Evolutionary conservation across 2,329 filamentous ascomycete species (phyloP), one percentile per base, ranked within the genome.

Genomic region (Fusarium pseudonygamai): DNA sequence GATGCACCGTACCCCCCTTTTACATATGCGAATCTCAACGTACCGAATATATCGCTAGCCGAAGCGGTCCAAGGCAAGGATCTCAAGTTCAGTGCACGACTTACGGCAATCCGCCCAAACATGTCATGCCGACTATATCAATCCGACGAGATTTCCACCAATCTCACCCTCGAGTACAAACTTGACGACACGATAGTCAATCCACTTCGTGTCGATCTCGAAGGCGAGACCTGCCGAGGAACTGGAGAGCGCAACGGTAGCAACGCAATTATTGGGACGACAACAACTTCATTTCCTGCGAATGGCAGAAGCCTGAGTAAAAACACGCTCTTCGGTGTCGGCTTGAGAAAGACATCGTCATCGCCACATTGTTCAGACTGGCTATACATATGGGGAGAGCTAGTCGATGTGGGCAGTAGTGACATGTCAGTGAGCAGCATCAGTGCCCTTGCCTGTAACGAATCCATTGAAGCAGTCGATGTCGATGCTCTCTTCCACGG

Each of bases 381-480:
- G 77, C 36, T 82, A 28, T 84, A 80, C 55, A 75, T 80, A 45
- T 84, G 82, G 81, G 82, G 82, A 37, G 75, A 77, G 42, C 67
- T 83, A 3, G 45, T 53, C 8, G 60, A 76, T 37, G 58, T 78
- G 26, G 71, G 75, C 46, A 75, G 68, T 26, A 71, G 74, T 26
- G 69, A 75, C 30, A 69, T 77, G 49, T 71, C 77, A 3, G 79
- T 84, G 16, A 74, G 71, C 40, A 76, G 73, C 42, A 75, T 82
- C 22, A 79, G 77, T 10, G 81, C 79, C 10, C 62, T 84, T 60
- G 78, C 79, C 26, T 84, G 83, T 71, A 84, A 84, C 72, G 83
- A 84, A 72, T 78, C 79, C 5, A 68, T 81, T 6, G 74, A 82
- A 71, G 79, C 76, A 10, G 73, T 81, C 13, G 72, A 77, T 20